These are phyloP conservation scores for Chaetomium globosum DNA, from an alignment of 2,329 filamentous ascomycete genomes.

Conservation along the genomic window DNA sequence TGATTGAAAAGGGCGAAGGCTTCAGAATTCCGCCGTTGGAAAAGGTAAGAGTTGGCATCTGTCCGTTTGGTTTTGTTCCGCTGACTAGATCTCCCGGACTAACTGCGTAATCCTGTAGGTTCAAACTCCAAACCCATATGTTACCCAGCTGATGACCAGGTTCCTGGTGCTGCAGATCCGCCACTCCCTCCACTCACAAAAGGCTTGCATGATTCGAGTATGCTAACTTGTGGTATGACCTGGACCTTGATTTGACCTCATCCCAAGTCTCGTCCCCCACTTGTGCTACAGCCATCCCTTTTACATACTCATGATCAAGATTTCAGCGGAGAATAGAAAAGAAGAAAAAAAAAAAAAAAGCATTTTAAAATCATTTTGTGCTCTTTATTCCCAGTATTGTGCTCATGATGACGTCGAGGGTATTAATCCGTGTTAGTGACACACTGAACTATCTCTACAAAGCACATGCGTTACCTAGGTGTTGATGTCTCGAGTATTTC, in stretches of 20 bases:
- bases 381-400: neutral
- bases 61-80: neutral
- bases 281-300: neutral
- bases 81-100: neutral
- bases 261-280: neutral
- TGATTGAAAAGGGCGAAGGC: neutral
- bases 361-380: neutral
- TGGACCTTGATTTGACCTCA: neutral
- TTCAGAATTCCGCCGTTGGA: neutral
- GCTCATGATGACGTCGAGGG: too few relatives aligned
- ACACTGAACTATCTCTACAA: too few relatives aligned
- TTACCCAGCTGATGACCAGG: neutral
- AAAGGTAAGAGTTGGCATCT: slow-evolving; percentile 1
- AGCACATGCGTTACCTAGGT: too few relatives aligned
- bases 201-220: neutral
- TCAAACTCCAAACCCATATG: neutral
- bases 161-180: neutral
- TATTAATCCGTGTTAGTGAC: too few relatives aligned
- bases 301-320: neutral
- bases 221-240: neutral
- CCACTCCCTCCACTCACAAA: neutral
- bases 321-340: neutral
- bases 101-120: neutral
- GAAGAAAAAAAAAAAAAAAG: neutral
- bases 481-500: too few relatives aligned